Evolutionary conservation across 2,329 filamentous ascomycete genomes (phyloP), one percentile per base, ranked within the genome.

Genomic region (Fusarium sp.): DNA sequence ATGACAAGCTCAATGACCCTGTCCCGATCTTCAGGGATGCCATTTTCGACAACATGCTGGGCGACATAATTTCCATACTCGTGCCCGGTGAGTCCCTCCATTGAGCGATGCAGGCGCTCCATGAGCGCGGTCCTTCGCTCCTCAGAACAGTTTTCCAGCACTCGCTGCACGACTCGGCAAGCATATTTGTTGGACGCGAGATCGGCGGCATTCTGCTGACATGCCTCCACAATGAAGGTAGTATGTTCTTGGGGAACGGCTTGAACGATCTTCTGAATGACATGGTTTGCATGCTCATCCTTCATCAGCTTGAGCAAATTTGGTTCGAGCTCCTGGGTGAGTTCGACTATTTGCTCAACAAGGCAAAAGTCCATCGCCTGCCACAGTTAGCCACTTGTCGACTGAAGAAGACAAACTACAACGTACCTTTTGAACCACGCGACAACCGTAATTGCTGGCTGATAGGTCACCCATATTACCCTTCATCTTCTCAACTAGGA

Each of bases 51-150:
- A 52, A 98, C 90, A 77, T 98, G 94, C 78, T 98, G 96, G 5
- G 92, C 92, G 18, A 99, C 96, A 77, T 99, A 99, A 81, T 99
- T 99, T 63, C 96, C 96, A 76, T 92, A 99, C 69, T 95, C 91
- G 75, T 98, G 93, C 1, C 90, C 89, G 68, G 98, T 92, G 60
- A 98, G 87, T 58, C 86, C 87, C 33, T 87, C 79, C 11, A 92
- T 90, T 70, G 90, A 91, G 11, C 85, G 84, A 75, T 96, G 92
- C 22, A 99, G 85, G 81, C 98, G 95, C 2, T 85, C 82, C 75
- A 98, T 87, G 52, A 98, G 91, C 33, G 86, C 86, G 48, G 85
- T 83, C 79, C 90, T 92, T 74, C 96, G 92, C 3, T 86, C 83
- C 40, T 91, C 88, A 17, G 91, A 89, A 54, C 93, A 94, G 75